Evolutionary conservation across 176 grass and related monocot species (phyloP).

Genomic region (Chloris gayana): DNA sequence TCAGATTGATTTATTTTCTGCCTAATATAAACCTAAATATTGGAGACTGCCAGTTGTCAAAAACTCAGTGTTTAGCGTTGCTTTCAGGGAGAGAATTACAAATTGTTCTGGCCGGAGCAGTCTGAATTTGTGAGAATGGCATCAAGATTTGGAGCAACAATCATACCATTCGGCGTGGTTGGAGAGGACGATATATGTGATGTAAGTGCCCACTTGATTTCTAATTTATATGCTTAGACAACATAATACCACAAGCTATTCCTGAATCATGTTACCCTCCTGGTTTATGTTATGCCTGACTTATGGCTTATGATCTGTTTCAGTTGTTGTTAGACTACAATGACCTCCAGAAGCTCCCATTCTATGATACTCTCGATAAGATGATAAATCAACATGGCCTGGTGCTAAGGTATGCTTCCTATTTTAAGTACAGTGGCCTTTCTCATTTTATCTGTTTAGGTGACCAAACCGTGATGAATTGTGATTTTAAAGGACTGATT

Average conservation of each 20-base stretch:
- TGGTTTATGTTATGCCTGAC: not conserved
- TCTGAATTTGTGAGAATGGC: constrained; percentile 97
- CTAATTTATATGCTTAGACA: not conserved
- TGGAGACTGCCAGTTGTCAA: not conserved
- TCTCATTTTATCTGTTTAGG: too few species aligned
- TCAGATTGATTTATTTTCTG: not conserved
- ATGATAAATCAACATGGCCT: constrained; percentile 56
- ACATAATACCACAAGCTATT: not conserved
- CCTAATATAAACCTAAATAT: not conserved
- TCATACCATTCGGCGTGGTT: constrained; percentile 88
- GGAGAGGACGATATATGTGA: constrained; percentile 91
- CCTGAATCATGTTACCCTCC: not conserved
- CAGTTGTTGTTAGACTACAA: constrained; percentile 90
- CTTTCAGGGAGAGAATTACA: constrained; percentile 88
- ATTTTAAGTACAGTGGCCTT: not conserved
- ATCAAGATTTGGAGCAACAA: constrained; percentile 83
- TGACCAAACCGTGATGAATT: not conserved
- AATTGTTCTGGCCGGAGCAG: constrained; percentile 84
- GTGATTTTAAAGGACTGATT: constrained; percentile 52
- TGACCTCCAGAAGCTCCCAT: constrained; percentile 81
- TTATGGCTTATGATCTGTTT: not conserved
- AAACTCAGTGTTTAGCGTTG: not conserved
- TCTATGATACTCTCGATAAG: constrained; percentile 74
- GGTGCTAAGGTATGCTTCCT: constrained; percentile 55
- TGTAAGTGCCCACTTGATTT: constrained; percentile 41